phyloP scores from a whole-genome alignment of 345 rosid genomes.

The Eucalyptus camaldulensis region DNA sequence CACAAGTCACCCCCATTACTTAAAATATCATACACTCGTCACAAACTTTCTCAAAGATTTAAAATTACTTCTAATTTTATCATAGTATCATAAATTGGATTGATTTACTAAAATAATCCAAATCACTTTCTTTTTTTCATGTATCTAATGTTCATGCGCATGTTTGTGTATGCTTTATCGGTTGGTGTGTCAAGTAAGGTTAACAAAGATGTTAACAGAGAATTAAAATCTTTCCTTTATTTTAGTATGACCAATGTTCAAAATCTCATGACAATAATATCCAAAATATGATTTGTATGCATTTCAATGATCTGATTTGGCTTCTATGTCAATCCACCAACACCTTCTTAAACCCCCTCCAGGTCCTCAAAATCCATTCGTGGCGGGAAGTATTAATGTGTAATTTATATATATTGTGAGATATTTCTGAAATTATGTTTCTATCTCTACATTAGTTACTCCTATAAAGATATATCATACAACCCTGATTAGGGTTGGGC shows the following conservation, averaged over 20 bases:
- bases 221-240: not conserved
- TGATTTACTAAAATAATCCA: not conserved
- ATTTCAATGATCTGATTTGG: not conserved
- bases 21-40: not conserved
- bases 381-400: not conserved
- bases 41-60: not conserved
- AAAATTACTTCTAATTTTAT: no score
- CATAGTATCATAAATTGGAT: not conserved
- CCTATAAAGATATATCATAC: not conserved
- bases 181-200: not conserved
- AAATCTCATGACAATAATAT: not conserved
- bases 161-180: not conserved
- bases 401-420: not conserved
- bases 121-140: not conserved
- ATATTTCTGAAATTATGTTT: no score
- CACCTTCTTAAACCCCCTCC: not conserved
- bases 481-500: not conserved
- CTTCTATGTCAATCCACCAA: not conserved
- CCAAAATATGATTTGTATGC: not conserved
- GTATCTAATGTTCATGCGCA: not conserved
- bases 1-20: not conserved
- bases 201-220: not conserved
- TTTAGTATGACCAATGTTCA: not conserved
- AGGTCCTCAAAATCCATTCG: not conserved
- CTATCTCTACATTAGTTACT: fast-evolving